Evolutionary conservation across 352 stramenopile genomes (phyloP).

Genomic region (Globisporangium heterothallicum): DNA sequence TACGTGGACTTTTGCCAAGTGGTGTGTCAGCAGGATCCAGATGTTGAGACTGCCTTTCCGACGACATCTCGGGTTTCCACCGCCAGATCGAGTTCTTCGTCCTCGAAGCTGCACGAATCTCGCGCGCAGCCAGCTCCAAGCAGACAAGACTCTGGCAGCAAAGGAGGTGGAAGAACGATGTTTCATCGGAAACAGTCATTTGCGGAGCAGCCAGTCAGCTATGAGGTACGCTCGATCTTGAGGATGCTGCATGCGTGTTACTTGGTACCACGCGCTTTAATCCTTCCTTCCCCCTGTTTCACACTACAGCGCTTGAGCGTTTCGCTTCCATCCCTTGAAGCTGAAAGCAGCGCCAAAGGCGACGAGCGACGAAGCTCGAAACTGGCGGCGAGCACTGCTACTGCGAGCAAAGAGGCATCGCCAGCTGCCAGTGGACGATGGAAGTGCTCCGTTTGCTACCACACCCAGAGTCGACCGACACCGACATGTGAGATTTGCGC

Average conservation of each 20-base stretch:
- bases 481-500: constrained; percentile 68
- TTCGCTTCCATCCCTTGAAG: constrained; percentile 9
- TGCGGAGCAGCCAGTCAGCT: background rate
- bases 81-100: background rate
- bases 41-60: constrained; percentile 7
- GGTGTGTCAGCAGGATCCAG: constrained; percentile 16
- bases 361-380: background rate
- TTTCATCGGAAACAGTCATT: background rate
- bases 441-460: constrained; percentile 68
- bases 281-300: background rate
- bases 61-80: background rate
- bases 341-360: background rate
- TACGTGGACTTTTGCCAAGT: constrained; percentile 69
- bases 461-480: constrained; percentile 47
- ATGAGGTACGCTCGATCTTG: constrained; percentile 1
- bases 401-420: background rate
- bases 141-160: background rate
- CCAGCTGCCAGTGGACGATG: constrained; percentile 17
- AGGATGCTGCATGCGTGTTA: background rate
- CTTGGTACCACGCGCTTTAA: background rate
- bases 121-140: background rate
- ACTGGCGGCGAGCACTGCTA: background rate
- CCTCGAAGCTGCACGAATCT: constrained; percentile 4
- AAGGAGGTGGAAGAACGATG: background rate
- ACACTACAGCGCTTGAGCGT: constrained; percentile 1